Base-by-base conservation (phyloP, 306 rosid genomes). In the Corylus heterophylla region DNA sequence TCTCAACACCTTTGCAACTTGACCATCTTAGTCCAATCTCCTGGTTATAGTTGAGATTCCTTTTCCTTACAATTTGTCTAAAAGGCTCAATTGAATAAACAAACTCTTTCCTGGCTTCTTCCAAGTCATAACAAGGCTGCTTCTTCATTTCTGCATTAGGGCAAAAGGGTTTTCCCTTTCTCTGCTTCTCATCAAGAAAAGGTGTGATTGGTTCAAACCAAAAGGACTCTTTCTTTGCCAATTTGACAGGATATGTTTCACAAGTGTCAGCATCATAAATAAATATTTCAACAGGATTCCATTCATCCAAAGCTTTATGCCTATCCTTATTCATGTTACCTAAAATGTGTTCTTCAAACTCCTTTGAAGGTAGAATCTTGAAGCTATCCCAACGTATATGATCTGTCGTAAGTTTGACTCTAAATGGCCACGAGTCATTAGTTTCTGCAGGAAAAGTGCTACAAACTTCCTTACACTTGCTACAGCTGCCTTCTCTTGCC, bases 11-110 rank as follows among this genome's bases (percentile, higher is more conserved):
- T 39, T 61, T 67, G 74, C 75, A 39, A 58, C 77, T 76, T 9
- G 82, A 82, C 82, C 86, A 78, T 3, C 85, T 81, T 48, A 87
- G 69, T 47, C 92, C 91, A 74, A 88, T 88, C 81, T 88, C 86
- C 18, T 89, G 91, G 77, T 80, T 85, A 75, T 78, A 83, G 25
- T 77, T 76, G 2, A 88, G 87, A 62, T 70, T 77, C 59, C 91
- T 82, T 68, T 67, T 82, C 81, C 42, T 85, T 50, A 80, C 71
- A 3, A 87, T 22, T 12, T 83, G 85, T 7, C 81, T 54, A 76
- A 87, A 83, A 18, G 94, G 87, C 83, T 87, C 74, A 44, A 90
- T 76, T 18, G 89, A 81, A 78, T 85, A 90, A 74, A 50, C 88
- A 82, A 82, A 88, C 7, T 82, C 56, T 59, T 87, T 35, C 71